Percentiles rank a stretch among this genome's conserved stretches.
phyloP scores from a whole-genome alignment of 805 yeast genomes.

The Danielozyma ontarioensis region DNA sequence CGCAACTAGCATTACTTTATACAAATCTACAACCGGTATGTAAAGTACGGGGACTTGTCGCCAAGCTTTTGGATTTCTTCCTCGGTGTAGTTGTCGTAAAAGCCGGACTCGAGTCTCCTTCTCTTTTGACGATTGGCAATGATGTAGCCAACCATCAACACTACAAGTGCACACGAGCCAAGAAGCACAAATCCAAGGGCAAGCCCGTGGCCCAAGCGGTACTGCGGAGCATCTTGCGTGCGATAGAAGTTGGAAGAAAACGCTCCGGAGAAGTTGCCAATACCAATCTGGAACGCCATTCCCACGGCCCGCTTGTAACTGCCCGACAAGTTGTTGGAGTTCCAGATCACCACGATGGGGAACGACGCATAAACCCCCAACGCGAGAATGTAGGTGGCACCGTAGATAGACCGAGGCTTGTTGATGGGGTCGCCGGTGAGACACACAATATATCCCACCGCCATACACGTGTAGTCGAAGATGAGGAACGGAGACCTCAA shows the following conservation, averaged over 20 bases:
- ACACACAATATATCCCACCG: slow-evolving; percentile 28
- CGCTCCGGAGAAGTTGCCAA: slow-evolving; percentile 35
- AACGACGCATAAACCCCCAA: slow-evolving; percentile 24
- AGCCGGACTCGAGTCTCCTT: slow-evolving; percentile 13
- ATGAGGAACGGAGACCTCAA: slow-evolving; percentile 25
- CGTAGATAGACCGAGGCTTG: slow-evolving; percentile 23
- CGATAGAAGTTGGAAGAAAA: slow-evolving; percentile 29
- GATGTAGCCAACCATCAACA: slow-evolving; percentile 17
- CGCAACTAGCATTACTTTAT: too few relatives aligned
- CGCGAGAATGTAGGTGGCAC: slow-evolving; percentile 24
- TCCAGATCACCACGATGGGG: slow-evolving; percentile 31
- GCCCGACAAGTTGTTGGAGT: slow-evolving; percentile 31
- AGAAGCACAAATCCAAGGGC: slow-evolving; percentile 26
- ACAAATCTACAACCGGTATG: slow-evolving; percentile 15
- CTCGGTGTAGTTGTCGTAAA: slow-evolving; percentile 19
- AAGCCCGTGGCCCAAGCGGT: slow-evolving; percentile 26
- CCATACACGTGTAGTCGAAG: slow-evolving; percentile 17
- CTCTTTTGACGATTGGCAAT: slow-evolving; percentile 14
- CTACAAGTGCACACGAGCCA: slow-evolving; percentile 19
- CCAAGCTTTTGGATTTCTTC: slow-evolving; percentile 33
- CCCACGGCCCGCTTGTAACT: slow-evolving; percentile 33
- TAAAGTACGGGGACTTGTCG: slow-evolving; percentile 37
- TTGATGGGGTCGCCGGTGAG: slow-evolving; percentile 16
- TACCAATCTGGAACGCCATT: slow-evolving; percentile 34
- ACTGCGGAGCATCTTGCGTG: slow-evolving; percentile 20